Base-by-base conservation (phyloP, 495 filamentous ascomycete species). In the Trichoderma gamsii region DNA sequence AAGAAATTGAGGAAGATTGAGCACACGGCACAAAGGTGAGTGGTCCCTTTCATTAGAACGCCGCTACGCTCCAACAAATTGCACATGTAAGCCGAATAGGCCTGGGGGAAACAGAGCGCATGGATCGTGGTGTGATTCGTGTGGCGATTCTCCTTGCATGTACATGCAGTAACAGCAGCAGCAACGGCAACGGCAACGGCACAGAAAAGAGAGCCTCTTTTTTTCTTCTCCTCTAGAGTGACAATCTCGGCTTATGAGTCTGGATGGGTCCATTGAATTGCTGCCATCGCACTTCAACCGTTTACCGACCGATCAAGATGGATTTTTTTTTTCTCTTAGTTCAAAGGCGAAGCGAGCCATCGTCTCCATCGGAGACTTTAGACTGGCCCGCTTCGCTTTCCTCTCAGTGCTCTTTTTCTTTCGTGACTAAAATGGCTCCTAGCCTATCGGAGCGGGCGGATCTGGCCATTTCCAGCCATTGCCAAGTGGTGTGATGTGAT, bases 401-500 rank as follows among this genome's bases (percentile, higher is more conserved):
- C 4, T 25, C 18, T 21, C 8, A 7, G 1, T n/a, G 15, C n/a
- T 52, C n/a, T 56, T 56, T 56, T 25, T n/a, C 23, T 18, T 15
- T 49, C 15, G n/a, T n/a, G 0, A n/a, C 12, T 21, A 11, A 52
- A 5, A 23, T 0, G n/a, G 12, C n/a, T 61, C 15, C 16, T 61
- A 61, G 56, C 56, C 56, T 61, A 61, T 61, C 56, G 56, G 56
- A 61, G 9, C 16, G 12, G 25, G 56, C 56, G 56, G 56, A 61
- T 25, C 56, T 32, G 9, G 56, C n/a, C 25, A 18, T 18, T 52
- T 52, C 35, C 18, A 52, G n/a, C 49, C 21, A 21, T 52, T 52
- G 56, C 11, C 23, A 13, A 61, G 56, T 61, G 56, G 56, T 61
- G 25, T 61, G 56, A 61, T 61, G 56, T 29, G 27, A 21, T 21